Evolutionary conservation across 1,284 basidiomycete genomes (phyloP).

Genomic region (Trichosporon coremiiforme): DNA sequence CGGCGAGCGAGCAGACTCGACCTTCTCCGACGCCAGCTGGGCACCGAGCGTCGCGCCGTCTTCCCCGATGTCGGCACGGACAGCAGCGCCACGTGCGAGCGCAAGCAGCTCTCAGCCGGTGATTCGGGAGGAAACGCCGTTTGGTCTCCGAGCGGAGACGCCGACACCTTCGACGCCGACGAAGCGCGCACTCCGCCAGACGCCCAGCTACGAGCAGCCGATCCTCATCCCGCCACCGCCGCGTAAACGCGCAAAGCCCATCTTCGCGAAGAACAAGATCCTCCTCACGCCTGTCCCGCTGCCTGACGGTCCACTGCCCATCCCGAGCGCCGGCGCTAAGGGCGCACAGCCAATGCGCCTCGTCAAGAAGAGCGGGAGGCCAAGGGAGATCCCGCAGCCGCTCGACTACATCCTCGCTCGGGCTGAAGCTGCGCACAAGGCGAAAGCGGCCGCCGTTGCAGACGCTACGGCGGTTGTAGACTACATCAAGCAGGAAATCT

Average conservation of each 20-base stretch:
- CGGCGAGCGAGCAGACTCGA: slow-evolving; percentile 14
- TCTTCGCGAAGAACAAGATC: slow-evolving; percentile 11
- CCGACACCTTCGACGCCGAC: neutral
- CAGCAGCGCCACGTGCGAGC: neutral
- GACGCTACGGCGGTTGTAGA: neutral
- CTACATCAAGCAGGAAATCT: neutral
- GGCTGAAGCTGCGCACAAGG: neutral
- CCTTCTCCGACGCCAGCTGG: slow-evolving; percentile 19
- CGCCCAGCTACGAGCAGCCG: neutral
- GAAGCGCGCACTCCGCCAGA: neutral
- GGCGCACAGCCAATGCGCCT: slow-evolving; percentile 6
- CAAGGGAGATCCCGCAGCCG: slow-evolving; percentile 8
- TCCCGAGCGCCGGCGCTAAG: neutral
- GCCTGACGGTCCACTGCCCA: neutral
- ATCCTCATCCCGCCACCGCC: neutral
- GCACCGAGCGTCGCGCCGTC: slow-evolving; percentile 8
- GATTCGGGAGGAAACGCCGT: neutral
- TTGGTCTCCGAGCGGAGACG: neutral
- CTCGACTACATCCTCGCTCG: slow-evolving; percentile 6
- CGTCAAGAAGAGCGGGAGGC: neutral
- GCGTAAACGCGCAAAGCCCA: neutral
- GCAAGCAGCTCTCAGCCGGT: neutral
- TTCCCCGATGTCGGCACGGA: neutral
- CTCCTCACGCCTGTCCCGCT: slow-evolving; percentile 9
- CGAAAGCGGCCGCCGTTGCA: neutral